Evolutionary conservation across 371 early-diverging fungal genomes (phyloP), one percentile per base, ranked within the genome.

Genomic region (Batrachochytrium dendrobatidis): DNA sequence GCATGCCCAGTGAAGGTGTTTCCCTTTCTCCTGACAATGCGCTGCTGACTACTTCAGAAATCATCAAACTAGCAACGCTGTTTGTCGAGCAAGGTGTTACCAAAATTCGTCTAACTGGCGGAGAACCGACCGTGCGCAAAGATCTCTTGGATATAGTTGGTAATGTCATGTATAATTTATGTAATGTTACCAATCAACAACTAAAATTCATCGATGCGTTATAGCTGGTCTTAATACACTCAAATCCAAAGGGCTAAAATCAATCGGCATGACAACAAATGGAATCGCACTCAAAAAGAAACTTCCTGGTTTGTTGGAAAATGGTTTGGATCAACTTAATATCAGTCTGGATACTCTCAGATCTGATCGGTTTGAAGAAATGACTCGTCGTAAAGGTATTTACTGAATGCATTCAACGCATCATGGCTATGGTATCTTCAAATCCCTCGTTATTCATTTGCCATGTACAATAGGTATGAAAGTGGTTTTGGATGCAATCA

Each of bases 1-100:
- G 96, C 70, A 95, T 95, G 96, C 95, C 94, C 5, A 91, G 82
- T 34, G 91, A 91, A 59, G 96, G 96, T 5, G 80, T 94, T 0
- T 78, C 81, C 4, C 73, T 95, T 7, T 83, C 91, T 0, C 88
- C 92, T 0, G 66, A 69, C 24, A 70, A 78, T 22, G 62, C 86
- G 33, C 71, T 95, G 26, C 67, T 95, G 56, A 83, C 83, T 6
- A 83, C 86, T 1, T 73, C 76, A 12, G 96, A 95, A 70, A 92
- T 94, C 25, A 64, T 91, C 26, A 74, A 79, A 1, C 62, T 95
- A 0, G 90, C 94, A 0, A 68, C 74, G 24, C 53, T 94, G 28
- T 94, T 95, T 76, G 94, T 95, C 4, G 53, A 64, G 4, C 84
- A 89, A 63, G 94, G 95, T 3, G 90, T 94, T 2, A 87, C 82